Conservation (phyloP, 495 filamentous ascomycete genomes). For the Daldinia loculata region DNA sequence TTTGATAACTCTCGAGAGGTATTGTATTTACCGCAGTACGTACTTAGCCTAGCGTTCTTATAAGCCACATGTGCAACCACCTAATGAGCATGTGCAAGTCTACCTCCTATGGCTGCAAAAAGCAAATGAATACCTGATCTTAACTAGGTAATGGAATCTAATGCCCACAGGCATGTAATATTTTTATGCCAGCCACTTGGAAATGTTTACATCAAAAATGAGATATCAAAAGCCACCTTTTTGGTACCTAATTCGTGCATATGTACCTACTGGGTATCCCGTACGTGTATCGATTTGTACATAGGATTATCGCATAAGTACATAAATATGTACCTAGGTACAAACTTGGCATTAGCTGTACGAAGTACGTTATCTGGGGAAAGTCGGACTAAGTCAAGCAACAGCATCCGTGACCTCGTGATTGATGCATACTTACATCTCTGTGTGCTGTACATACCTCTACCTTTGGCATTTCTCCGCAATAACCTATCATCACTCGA, state of each 20-base stretch:
- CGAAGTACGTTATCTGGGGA: constrained; percentile 13
- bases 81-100: not conserved
- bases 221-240: not conserved
- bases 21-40: not conserved
- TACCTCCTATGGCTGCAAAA: not conserved
- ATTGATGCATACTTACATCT: constrained; percentile 21
- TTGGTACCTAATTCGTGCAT: too few species aligned
- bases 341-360: not conserved
- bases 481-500: constrained; percentile 46
- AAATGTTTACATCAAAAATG: not conserved
- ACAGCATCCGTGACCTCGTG: constrained; percentile 39
- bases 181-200: not conserved
- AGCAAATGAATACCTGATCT: not conserved
- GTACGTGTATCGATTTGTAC: not conserved
- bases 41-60: not conserved
- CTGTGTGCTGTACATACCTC: constrained; percentile 6
- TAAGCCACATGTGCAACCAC: too few species aligned
- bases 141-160: not conserved
- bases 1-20: not conserved
- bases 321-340: constrained; percentile 3
- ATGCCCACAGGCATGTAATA: not conserved
- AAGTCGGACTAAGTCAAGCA: constrained; percentile 30
- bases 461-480: constrained; percentile 35
- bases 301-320: too few species aligned
- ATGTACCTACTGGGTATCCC: too few species aligned